Evolutionary conservation across 257 asterid genomes (phyloP).

Genomic region (Thymus mandschuricus): DNA sequence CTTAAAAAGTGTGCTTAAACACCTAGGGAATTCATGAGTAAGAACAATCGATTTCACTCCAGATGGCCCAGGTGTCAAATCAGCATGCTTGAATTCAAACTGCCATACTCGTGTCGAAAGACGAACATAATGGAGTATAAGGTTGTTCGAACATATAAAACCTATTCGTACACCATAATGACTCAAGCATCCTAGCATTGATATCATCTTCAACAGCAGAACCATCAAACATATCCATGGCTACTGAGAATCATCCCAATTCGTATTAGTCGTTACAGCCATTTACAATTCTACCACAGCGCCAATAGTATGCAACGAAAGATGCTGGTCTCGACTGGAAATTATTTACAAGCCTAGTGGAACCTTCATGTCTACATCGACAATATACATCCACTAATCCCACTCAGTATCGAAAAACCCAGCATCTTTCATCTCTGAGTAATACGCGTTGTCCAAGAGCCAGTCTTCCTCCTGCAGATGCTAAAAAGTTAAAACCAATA

Average conservation of each 20-base stretch:
- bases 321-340: constrained; percentile 34
- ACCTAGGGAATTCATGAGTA: no score
- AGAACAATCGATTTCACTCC: background rate
- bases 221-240: background rate
- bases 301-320: constrained; percentile 1
- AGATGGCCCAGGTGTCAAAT: background rate
- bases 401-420: constrained; percentile 83
- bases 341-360: constrained; percentile 38
- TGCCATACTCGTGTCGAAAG: background rate
- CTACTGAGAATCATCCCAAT: background rate
- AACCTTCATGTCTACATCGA: background rate
- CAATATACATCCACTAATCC: constrained; percentile 50
- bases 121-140: background rate
- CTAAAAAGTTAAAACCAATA: background rate
- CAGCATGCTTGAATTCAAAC: background rate
- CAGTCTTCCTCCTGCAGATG: constrained; percentile 83
- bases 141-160: background rate
- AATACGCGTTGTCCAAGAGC: constrained; percentile 85
- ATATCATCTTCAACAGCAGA: background rate
- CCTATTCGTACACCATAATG: background rate
- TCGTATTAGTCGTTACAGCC: constrained; percentile 23
- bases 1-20: no score
- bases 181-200: background rate
- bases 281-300: constrained; percentile 32
- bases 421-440: constrained; percentile 94